Base-by-base conservation (phyloP, 2,329 filamentous ascomycete species). In the Clarireedia monteithiana region DNA sequence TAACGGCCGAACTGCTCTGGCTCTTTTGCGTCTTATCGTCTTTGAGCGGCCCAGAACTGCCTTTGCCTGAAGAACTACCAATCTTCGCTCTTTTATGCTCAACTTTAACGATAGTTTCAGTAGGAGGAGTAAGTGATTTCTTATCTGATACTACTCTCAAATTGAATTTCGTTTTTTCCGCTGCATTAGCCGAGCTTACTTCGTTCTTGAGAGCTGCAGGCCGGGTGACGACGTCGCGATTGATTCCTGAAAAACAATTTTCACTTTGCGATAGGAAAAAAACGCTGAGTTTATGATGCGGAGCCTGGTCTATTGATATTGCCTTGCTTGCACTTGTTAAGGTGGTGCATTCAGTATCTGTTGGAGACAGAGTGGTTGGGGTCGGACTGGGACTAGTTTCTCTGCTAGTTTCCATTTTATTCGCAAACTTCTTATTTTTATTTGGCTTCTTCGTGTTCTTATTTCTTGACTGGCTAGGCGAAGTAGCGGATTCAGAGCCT, bases 221-320 rank as follows among this genome's bases (percentile, higher is more conserved):
- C 10, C 10, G 4, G 9, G 30, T 12, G 12, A 34, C 30, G 30
- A 12, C 12, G 9, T 34, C 30, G 12, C 9, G 10, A 34, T 34
- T 34, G 30, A 34, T 12, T 4, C 9, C 30, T 12, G 30, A 34
- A 34, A 34, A 34, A 4, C 10, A 34, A 34, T 34, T 34, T 34
- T 14, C 30, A 34, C 2, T 12, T 42, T 51, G 10, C 10, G 45
- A 48, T 5, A 26, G 47, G 2, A 27, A 53, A 10, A 44, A 39
- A 5, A 60, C 2, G 53, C 57, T 63, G 30, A 30, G 50, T n/a
- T 60, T 59, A 12, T 58, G 53, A 50, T 53, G 60, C 0, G 57
- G 57, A 10, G 36, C 17, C n/a, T 20, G 44, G 34, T 58, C 60
- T 20, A 58, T 59, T 2, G 58, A 60, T 4, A 36, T 55, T 9